Evolutionary conservation across 331 rosid genomes (phyloP).

Genomic region (Erythrophleum ivorense): DNA sequence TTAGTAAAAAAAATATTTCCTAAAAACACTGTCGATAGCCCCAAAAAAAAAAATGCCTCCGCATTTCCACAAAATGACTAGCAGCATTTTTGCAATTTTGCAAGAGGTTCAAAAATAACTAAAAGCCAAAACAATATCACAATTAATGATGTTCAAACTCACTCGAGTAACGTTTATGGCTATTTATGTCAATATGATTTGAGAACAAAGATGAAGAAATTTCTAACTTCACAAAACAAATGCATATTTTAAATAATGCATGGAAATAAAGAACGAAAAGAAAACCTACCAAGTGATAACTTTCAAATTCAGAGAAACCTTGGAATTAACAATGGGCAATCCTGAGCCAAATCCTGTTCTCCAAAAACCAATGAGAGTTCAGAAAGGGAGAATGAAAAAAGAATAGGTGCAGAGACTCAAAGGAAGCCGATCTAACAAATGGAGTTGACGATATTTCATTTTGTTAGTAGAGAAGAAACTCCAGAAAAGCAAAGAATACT

Average conservation of each 20-base stretch:
- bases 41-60: neutral
- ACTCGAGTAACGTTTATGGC: neutral
- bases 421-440: no score
- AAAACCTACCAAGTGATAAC: no score
- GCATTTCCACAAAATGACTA: neutral
- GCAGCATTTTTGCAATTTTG: neutral
- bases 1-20: neutral
- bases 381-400: no score
- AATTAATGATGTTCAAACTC: neutral
- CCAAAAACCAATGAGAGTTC: neutral
- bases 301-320: no score
- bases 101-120: neutral
- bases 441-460: no score
- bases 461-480: no score
- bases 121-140: neutral
- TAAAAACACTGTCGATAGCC: neutral
- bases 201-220: neutral
- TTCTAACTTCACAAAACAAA: neutral
- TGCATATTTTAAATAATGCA: neutral
- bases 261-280: no score
- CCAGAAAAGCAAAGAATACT: no score
- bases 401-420: no score
- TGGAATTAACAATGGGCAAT: no score
- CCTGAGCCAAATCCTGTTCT: no score
- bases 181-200: neutral